These are phyloP conservation scores for Pichia sp. DNA, from an alignment of 1,139 yeast genomes.

Conservation along the genomic window DNA sequence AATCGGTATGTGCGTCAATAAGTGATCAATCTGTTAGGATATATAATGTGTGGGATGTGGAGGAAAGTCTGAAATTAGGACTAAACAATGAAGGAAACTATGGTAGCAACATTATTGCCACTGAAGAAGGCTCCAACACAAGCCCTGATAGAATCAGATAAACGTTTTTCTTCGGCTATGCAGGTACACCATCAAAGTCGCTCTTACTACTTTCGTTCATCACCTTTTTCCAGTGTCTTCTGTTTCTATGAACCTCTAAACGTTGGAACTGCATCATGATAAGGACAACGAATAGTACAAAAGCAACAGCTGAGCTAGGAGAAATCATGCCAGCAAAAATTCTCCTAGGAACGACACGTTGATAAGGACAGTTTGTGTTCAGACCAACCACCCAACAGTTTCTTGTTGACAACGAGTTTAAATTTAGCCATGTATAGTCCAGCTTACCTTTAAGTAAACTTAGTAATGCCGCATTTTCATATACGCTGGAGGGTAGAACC, in stretches of 20 bases:
- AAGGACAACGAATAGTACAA: constrained; percentile 39
- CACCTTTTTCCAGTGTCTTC: constrained; percentile 47
- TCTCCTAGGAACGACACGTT: constrained; percentile 43
- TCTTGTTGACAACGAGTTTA: constrained; percentile 67
- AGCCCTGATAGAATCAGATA: constrained; percentile 21
- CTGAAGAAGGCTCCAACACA: constrained; percentile 43
- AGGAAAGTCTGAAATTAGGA: constrained; percentile 30
- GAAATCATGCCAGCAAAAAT: constrained; percentile 59
- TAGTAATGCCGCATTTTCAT: constrained; percentile 35
- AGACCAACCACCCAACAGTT: constrained; percentile 86
- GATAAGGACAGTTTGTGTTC: constrained; percentile 72
- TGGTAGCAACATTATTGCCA: constrained; percentile 55
- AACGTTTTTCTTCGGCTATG: constrained; percentile 19
- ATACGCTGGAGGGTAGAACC: constrained; percentile 49
- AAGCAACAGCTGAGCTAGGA: constrained; percentile 56
- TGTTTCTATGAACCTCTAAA: constrained; percentile 48
- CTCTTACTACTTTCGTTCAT: constrained; percentile 38
- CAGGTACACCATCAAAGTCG: constrained; percentile 62
- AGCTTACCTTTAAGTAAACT: constrained; percentile 17
- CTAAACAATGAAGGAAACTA: constrained; percentile 37
- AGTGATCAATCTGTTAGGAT: constrained; percentile 73
- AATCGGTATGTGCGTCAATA: constrained; percentile 61
- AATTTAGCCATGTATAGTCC: constrained; percentile 64
- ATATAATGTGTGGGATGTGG: constrained; percentile 57
- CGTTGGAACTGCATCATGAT: constrained; percentile 30